phyloP scores from a whole-genome alignment of 345 rosid species.

The Leavenworthia alabamica region DNA sequence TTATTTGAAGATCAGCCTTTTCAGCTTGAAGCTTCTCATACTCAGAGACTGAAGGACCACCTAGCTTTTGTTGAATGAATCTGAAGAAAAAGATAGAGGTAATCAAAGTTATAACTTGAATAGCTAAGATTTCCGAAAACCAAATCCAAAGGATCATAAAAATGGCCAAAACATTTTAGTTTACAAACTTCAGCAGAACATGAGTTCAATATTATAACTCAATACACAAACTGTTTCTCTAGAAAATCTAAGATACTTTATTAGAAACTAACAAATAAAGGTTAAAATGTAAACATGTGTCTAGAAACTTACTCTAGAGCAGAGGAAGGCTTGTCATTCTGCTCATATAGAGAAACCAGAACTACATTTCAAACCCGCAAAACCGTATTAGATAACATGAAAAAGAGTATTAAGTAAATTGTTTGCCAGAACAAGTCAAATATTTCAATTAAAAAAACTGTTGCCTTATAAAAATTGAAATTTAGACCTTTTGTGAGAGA shows the following conservation, averaged over 20 bases:
- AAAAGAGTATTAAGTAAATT: neutral
- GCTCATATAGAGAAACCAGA: slow-evolving; percentile 80
- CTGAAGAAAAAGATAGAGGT: slow-evolving; percentile 29
- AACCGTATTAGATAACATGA: neutral
- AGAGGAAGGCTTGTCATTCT: slow-evolving; percentile 85
- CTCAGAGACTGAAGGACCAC: slow-evolving; percentile 66
- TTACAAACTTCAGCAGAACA: neutral
- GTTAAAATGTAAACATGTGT: neutral
- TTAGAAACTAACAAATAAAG: neutral
- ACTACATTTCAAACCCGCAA: slow-evolving; percentile 34
- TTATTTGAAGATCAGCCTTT: slow-evolving; percentile 54
- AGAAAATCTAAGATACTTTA: neutral
- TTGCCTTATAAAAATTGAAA: neutral
- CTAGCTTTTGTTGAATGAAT: slow-evolving; percentile 78
- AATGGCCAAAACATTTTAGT: neutral
- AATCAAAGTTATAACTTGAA: neutral
- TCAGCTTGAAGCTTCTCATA: slow-evolving; percentile 84
- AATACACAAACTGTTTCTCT: neutral
- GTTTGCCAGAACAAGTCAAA: neutral
- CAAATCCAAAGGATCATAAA: neutral
- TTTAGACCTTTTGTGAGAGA: slow-evolving; percentile 68
- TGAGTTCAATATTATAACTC: neutral
- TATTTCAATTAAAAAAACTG: neutral
- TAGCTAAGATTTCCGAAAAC: neutral
- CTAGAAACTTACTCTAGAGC: slow-evolving; percentile 71